phyloP scores from a whole-genome alignment of 1,284 basidiomycete species.

The Boletus mariae region DNA sequence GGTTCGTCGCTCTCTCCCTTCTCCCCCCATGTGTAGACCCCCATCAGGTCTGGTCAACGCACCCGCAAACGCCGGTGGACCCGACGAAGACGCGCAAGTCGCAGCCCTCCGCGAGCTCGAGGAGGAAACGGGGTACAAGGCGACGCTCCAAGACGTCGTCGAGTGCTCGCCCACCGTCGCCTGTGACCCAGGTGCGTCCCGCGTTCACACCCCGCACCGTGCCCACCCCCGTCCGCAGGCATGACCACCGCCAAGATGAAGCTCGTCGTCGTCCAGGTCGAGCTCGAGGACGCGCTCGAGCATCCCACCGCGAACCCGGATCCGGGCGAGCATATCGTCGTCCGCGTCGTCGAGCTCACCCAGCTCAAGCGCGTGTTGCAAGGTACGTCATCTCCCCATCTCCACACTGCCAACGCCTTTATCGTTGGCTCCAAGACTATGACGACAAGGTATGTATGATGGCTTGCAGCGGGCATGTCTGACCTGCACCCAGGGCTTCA shows the following conservation, averaged over 20 bases:
- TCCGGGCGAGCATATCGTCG: slow-evolving; percentile 80
- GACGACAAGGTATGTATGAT: slow-evolving; percentile 46
- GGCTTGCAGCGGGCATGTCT: neutral
- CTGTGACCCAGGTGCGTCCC: slow-evolving; percentile 57
- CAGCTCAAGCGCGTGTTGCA: slow-evolving; percentile 61
- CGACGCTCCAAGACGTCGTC: slow-evolving; percentile 47
- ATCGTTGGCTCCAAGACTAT: slow-evolving; percentile 50
- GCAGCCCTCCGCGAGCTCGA: slow-evolving; percentile 83
- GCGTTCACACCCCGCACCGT: neutral
- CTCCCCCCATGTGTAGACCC: neutral
- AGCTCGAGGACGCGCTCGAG: slow-evolving; percentile 56
- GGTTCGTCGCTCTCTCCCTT: slow-evolving; percentile 38
- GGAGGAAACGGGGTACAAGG: slow-evolving; percentile 88
- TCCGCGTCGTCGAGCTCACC: slow-evolving; percentile 64
- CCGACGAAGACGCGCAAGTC: slow-evolving; percentile 64
- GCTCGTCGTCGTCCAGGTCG: slow-evolving; percentile 63
- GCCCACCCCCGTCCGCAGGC: slow-evolving; percentile 40
- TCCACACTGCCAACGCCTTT: neutral
- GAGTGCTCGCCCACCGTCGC: slow-evolving; percentile 70
- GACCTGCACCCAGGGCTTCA: slow-evolving; percentile 51
- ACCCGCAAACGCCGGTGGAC: slow-evolving; percentile 27
- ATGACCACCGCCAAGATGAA: slow-evolving; percentile 86
- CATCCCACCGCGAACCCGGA: slow-evolving; percentile 65
- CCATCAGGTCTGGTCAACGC: slow-evolving; percentile 74
- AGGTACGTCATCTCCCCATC: slow-evolving; percentile 43